phyloP scores from a whole-genome alignment of 2,329 filamentous ascomycete species.

The Chrysoporthe cubensis region DNA sequence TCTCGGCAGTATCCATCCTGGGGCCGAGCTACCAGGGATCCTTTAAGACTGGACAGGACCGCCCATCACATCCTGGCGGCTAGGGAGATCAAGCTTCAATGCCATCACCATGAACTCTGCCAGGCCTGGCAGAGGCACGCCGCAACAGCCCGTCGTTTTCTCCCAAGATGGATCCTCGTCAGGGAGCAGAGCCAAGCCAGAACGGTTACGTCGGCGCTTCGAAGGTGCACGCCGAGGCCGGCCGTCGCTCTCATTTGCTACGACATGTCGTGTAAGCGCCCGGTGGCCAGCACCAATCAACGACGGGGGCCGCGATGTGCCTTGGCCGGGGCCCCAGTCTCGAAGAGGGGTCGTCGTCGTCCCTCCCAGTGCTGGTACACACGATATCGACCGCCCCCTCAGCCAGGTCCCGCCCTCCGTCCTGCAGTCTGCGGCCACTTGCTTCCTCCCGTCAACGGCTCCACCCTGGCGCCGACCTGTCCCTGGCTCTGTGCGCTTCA shows the following conservation, averaged over 20 bases:
- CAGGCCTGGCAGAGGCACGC: not conserved
- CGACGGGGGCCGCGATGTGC: not conserved
- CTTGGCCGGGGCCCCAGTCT: not conserved
- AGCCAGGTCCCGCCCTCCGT: not conserved
- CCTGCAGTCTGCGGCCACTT: conserved; percentile 10
- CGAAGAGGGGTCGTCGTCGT: not conserved
- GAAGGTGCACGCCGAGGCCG: conserved; percentile 5
- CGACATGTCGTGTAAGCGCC: conserved; percentile 26
- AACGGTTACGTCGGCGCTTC: conserved; percentile 27
- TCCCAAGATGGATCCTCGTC: not conserved
- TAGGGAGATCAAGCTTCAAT: not conserved
- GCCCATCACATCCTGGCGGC: too few species aligned
- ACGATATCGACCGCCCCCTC: not conserved
- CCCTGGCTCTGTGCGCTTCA: conserved; percentile 1
- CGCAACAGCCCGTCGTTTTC: not conserved
- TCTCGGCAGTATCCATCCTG: conserved; percentile 15
- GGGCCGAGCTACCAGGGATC: not conserved
- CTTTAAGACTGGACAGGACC: too few species aligned
- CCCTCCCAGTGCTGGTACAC: not conserved
- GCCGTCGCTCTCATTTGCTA: conserved; percentile 24
- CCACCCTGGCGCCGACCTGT: conserved; percentile 15
- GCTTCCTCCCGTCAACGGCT: conserved; percentile 12
- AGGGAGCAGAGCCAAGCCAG: conserved; percentile 7
- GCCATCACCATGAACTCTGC: not conserved
- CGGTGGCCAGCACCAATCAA: conserved; percentile 26